Evolutionary conservation across 2,329 filamentous ascomycete genomes (phyloP).

Genomic region (Fusarium tricinctum): DNA sequence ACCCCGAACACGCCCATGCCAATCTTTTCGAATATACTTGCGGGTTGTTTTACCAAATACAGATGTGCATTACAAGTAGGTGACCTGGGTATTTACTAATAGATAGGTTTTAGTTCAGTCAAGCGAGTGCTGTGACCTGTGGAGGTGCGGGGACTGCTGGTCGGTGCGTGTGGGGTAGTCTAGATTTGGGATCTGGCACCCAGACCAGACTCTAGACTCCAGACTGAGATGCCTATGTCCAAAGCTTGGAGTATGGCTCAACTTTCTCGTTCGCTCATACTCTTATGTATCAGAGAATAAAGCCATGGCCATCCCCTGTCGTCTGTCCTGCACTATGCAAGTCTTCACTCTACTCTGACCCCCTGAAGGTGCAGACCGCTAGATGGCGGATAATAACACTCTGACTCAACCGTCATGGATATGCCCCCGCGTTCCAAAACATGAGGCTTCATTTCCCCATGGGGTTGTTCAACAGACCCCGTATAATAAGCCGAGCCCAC

Average conservation of each 20-base stretch:
- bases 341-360: conserved; percentile 14
- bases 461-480: conserved; percentile 29
- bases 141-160: conserved; percentile 48
- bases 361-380: conserved; percentile 35
- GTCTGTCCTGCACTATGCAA: conserved; percentile 2
- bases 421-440: conserved; percentile 32
- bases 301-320: conserved; percentile 17
- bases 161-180: conserved; percentile 48
- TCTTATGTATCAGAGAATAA: conserved; percentile 37
- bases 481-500: conserved; percentile 42
- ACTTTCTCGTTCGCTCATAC: conserved; percentile 8
- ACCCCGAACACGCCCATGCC: neutral
- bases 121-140: conserved; percentile 38
- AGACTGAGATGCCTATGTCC: neutral
- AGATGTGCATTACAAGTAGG: conserved; percentile 8
- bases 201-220: conserved; percentile 18
- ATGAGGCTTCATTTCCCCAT: conserved; percentile 41
- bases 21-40: neutral
- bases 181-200: conserved; percentile 39
- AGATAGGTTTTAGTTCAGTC: conserved; percentile 21
- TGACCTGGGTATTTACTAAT: conserved; percentile 23
- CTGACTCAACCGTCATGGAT: conserved; percentile 21
- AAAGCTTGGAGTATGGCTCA: neutral
- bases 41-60: conserved; percentile 15
- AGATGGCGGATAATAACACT: conserved; percentile 17